phyloP scores from a whole-genome alignment of 1,284 basidiomycete genomes.

The Apiotrichum sp. region DNA sequence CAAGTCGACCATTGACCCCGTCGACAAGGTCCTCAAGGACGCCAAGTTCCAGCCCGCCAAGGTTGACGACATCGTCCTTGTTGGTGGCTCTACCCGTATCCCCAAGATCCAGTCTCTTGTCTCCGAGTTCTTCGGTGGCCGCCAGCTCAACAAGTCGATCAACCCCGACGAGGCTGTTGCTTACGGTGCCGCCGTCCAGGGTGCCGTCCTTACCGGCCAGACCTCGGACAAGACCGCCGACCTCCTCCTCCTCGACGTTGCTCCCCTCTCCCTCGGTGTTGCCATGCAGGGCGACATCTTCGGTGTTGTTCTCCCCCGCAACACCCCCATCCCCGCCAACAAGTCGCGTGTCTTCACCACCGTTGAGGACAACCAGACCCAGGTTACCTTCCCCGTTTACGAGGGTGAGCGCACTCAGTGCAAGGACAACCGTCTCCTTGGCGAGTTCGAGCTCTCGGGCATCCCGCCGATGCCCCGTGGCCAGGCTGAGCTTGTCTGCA shows the following conservation, averaged over 20 bases:
- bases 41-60: slow-evolving; percentile 95
- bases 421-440: slow-evolving; percentile 92
- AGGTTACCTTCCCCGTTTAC: slow-evolving; percentile 95
- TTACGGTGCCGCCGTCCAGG: slow-evolving; percentile 95
- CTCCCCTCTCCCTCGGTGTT: slow-evolving; percentile 92
- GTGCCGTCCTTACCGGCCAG: slow-evolving; percentile 90
- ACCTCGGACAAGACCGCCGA: slow-evolving; percentile 95
- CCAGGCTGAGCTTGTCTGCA: slow-evolving; percentile 91
- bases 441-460: slow-evolving; percentile 94
- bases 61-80: slow-evolving; percentile 98
- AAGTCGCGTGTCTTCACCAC: slow-evolving; percentile 95
- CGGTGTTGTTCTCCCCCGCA: slow-evolving; percentile 83
- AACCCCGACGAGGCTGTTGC: slow-evolving; percentile 94
- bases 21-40: slow-evolving; percentile 98
- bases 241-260: slow-evolving; percentile 89
- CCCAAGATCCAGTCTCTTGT: slow-evolving; percentile 98
- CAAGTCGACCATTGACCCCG: slow-evolving; percentile 96
- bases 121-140: slow-evolving; percentile 95
- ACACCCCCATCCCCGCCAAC: slow-evolving; percentile 96
- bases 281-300: slow-evolving; percentile 98
- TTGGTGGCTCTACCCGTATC: slow-evolving; percentile 99
- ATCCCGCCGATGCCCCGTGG: slow-evolving; percentile 96
- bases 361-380: slow-evolving; percentile 97
- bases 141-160: slow-evolving; percentile 97
- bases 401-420: slow-evolving; percentile 97